These are phyloP conservation scores for Aspergillus nanangensis DNA, from an alignment of 495 filamentous ascomycete genomes.

Conservation along the genomic window DNA sequence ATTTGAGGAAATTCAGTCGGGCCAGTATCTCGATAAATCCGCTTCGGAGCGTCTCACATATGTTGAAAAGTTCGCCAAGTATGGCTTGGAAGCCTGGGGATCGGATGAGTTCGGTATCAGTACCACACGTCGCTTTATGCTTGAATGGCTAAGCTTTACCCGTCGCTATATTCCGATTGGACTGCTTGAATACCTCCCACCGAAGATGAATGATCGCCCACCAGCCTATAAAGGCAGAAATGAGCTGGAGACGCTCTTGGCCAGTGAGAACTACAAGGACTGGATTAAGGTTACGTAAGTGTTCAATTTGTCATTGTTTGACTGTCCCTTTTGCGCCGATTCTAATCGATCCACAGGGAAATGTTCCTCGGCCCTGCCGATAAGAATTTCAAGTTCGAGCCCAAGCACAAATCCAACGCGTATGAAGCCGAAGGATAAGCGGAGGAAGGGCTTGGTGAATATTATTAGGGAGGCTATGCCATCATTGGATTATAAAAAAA, in stretches of 20 bases:
- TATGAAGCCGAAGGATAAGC: constrained; percentile 63
- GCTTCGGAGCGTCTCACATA: constrained; percentile 80
- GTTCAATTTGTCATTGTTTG: not conserved
- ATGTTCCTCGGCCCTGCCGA: constrained; percentile 96
- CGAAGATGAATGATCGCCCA: constrained; percentile 79
- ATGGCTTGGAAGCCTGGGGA: constrained; percentile 91
- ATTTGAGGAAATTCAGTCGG: constrained; percentile 89
- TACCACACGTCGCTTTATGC: constrained; percentile 79
- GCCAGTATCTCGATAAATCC: constrained; percentile 93
- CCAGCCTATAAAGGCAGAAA: constrained; percentile 77
- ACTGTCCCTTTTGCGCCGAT: not conserved
- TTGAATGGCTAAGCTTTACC: constrained; percentile 93
- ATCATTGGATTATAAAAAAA: no score
- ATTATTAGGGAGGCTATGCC: no score
- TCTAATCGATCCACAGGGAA: constrained; percentile 53
- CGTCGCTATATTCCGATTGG: constrained; percentile 88
- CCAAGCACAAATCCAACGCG: constrained; percentile 95
- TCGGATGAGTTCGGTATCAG: constrained; percentile 90
- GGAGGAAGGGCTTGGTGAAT: no score
- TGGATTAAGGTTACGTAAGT: constrained; percentile 98
- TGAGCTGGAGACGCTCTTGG: constrained; percentile 87
- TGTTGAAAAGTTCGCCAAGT: constrained; percentile 81
- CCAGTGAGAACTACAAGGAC: constrained; percentile 85
- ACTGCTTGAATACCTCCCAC: constrained; percentile 80
- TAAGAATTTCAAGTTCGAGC: constrained; percentile 85